Base-by-base conservation (phyloP, 805 yeast genomes). In the Blastobotrys attinorum region DNA sequence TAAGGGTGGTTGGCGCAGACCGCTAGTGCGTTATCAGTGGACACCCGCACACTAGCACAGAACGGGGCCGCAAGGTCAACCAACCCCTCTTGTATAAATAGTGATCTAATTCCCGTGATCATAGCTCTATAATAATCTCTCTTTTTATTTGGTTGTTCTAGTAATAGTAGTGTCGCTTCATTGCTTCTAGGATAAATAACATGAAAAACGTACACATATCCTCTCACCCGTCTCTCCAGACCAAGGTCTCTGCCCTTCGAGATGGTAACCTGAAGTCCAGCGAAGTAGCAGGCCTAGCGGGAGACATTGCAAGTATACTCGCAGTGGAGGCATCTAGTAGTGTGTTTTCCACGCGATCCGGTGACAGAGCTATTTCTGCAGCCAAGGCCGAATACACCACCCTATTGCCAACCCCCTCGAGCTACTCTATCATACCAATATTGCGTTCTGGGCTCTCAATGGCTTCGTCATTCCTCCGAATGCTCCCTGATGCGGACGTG, bases 391-490 rank as follows among this genome's bases (percentile, higher is more conserved):
- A 40, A 27, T 55, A 43, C 27, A 32, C 45, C 10, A 34, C 48
- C 10, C 32, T 37, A 4, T 32, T 27, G 17, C 44, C 47, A 16
- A 20, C 42, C 15, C 60, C 61, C 2, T 23, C 43, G 11, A 44
- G 47, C 32, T 52, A 51, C 41, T 59, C 44, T n/a, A 31, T 61
- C 31, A 50, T 57, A 8, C 65, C 65, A 2, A 51, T 60, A 4
- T 55, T 61, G 36, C 47, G 65, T 35, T 60, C 65, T 5, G 64
- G 65, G 3, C 49, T 52, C 33, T 46, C 63, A 22, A 60, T 60
- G 65, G 46, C 57, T 29, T 57, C 55, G 23, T 4, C 63, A 15
- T 52, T 58, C 48, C 53, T 52, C 35, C 42, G 41, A 17, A 42
- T 57, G 37, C 48, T 61, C 27, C 65, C 65, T 2, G 47, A 48